Conservation (phyloP, 2,329 filamentous ascomycete species). For the Aspergillus uvarum region DNA sequence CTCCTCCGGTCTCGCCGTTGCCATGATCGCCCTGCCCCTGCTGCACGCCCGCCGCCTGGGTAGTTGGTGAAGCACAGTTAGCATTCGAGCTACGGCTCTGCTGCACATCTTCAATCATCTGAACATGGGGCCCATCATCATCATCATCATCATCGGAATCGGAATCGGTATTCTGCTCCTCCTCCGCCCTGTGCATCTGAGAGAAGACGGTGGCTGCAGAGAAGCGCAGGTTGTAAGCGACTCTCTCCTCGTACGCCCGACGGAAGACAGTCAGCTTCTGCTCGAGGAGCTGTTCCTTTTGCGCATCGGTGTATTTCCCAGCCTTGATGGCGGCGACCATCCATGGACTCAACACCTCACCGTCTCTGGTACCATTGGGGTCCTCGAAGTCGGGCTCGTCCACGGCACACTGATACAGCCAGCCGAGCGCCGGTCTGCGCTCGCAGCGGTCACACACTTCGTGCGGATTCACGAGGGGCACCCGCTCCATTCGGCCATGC, state of each 20-base stretch:
- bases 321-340: constrained; percentile 44
- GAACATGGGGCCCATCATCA: background rate
- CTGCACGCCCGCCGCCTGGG: constrained; percentile 4
- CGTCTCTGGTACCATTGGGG: constrained; percentile 10
- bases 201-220: too few species aligned
- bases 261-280: constrained; percentile 39
- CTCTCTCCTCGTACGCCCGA: constrained; percentile 23
- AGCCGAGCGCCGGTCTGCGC: constrained; percentile 60
- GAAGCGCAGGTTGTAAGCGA: background rate
- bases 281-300: constrained; percentile 42
- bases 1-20: background rate
- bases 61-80: background rate
- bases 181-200: background rate
- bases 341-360: constrained; percentile 36
- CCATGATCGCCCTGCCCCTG: background rate
- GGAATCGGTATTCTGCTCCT: background rate
- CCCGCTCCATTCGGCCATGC: constrained; percentile 66
- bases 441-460: constrained; percentile 61
- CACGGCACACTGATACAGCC: constrained; percentile 71
- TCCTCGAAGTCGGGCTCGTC: constrained; percentile 54
- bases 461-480: constrained; percentile 52
- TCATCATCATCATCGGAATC: too few species aligned
- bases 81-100: background rate
- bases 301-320: constrained; percentile 44
- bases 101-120: background rate